Evolutionary conservation across 2,329 filamentous ascomycete genomes (phyloP).

Genomic region (Exophiala sp.): DNA sequence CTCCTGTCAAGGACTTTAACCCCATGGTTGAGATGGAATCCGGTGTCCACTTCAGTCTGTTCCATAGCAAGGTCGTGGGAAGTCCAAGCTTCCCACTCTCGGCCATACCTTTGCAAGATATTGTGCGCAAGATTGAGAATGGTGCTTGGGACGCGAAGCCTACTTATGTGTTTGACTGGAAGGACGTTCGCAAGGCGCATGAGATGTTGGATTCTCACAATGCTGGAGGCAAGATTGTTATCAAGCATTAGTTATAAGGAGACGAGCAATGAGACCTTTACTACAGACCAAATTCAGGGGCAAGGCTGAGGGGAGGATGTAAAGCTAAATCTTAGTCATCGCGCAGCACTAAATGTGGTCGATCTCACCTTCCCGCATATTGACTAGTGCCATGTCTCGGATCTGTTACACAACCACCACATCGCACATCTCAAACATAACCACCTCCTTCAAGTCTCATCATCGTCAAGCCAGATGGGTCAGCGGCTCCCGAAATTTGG

Average conservation of each 20-base stretch:
- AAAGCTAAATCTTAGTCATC: neutral
- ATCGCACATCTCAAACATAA: neutral
- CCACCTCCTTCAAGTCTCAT: slow-evolving; percentile 4
- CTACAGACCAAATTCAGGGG: neutral
- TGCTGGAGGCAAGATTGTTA: slow-evolving; percentile 37
- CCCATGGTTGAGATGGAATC: slow-evolving; percentile 45
- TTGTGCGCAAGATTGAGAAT: slow-evolving; percentile 38
- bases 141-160: slow-evolving; percentile 33
- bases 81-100: slow-evolving; percentile 37
- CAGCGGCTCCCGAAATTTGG: neutral
- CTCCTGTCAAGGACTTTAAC: slow-evolving; percentile 40
- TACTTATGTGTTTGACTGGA: slow-evolving; percentile 34
- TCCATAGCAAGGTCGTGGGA: slow-evolving; percentile 41
- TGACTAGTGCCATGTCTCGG: slow-evolving; percentile 8
- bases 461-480: neutral
- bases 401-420: slow-evolving; percentile 5
- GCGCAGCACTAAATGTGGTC: neutral
- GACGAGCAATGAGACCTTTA: neutral
- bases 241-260: slow-evolving; percentile 1
- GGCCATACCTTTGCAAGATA: slow-evolving; percentile 38
- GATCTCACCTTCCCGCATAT: neutral
- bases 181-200: slow-evolving; percentile 36
- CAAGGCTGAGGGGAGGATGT: neutral
- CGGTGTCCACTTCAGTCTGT: slow-evolving; percentile 47
- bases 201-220: slow-evolving; percentile 33